Evolutionary conservation across 805 yeast species (phyloP).

Genomic region (Starmerella sirachaensis): DNA sequence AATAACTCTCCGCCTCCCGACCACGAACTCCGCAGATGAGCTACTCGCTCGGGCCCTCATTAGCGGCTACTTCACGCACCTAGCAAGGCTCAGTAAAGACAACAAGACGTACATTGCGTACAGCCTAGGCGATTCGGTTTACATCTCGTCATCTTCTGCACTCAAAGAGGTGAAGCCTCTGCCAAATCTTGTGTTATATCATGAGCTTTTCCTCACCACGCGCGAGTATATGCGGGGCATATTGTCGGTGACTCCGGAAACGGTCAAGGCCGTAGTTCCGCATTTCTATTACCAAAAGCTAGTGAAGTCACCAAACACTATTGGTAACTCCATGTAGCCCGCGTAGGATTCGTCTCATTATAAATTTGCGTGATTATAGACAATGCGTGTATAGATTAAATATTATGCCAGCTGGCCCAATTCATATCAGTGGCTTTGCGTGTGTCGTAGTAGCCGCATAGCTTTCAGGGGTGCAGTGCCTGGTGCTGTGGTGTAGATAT

Average conservation of each 20-base stretch:
- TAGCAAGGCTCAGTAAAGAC: constrained; percentile 51
- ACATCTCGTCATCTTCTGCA: constrained; percentile 75
- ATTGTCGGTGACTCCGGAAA: constrained; percentile 64
- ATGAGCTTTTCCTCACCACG: constrained; percentile 72
- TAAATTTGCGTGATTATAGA: no score
- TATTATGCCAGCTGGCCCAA: no score
- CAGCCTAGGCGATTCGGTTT: constrained; percentile 36
- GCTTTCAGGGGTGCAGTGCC: no score
- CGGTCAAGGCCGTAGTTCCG: constrained; percentile 50
- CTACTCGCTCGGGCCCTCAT: constrained; percentile 50
- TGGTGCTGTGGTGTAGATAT: no score
- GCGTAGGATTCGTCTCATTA: no score
- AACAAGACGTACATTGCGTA: constrained; percentile 29
- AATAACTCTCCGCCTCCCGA: constrained; percentile 36
- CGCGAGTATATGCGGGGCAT: constrained; percentile 81
- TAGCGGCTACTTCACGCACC: constrained; percentile 57
- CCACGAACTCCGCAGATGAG: constrained; percentile 45
- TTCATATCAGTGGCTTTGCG: no score
- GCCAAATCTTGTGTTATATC: constrained; percentile 63
- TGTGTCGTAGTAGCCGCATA: no score
- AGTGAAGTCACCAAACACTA: no score
- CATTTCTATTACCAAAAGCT: constrained; percentile 31
- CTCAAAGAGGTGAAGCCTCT: constrained; percentile 63
- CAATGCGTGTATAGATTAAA: no score
- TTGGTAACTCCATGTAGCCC: no score